Base-by-base conservation (phyloP, 768 basidiomycete species). In the Agaricus blazei region DNA sequence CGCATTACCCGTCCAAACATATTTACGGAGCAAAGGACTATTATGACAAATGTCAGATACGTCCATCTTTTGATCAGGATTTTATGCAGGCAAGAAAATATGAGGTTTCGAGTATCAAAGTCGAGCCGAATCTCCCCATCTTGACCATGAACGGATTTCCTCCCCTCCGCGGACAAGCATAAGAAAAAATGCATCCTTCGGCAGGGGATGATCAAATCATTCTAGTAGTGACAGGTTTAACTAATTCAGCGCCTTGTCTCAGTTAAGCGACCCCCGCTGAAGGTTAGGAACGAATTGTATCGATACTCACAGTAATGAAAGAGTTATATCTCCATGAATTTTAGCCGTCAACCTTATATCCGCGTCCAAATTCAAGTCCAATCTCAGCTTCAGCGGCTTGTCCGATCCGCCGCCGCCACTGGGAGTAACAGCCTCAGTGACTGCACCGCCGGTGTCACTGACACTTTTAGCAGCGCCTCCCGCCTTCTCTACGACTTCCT, bases 281-380 rank as follows among this genome's bases (percentile, higher is more conserved):
- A 27, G 29, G 14, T n/a, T 15, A 48, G 15, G 29, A 47, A 27
- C 26, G 48, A 7, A 34, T 6, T 34, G 34, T 34, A 51, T 41
- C 19, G 14, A 31, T 52, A 63, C 63, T 64, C 46, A 64, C 68
- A 70, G 57, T 36, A 71, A 62, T 1, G 68, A 64, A 24, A 70
- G 64, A 0, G 70, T 70, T 4, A 72, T 55, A 52, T 72, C 69
- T 29, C 69, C 70, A 56, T 70, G 66, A 14, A 70, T 61, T 45
- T 65, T 60, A 27, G 70, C 71, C 48, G 68, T 70, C 56, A 72
- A 60, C 48, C 67, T 60, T 36, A 71, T 65, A 26, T 70, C 67
- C 45, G 68, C 68, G 45, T 71, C 67, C 54, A 72, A 50, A 47
- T 72, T 70, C 37, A 72, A 57, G 50, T 70, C 68, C 50, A 70